Conservation (phyloP, 2,329 filamentous ascomycete genomes). For the Trichoderma aggressivum region DNA sequence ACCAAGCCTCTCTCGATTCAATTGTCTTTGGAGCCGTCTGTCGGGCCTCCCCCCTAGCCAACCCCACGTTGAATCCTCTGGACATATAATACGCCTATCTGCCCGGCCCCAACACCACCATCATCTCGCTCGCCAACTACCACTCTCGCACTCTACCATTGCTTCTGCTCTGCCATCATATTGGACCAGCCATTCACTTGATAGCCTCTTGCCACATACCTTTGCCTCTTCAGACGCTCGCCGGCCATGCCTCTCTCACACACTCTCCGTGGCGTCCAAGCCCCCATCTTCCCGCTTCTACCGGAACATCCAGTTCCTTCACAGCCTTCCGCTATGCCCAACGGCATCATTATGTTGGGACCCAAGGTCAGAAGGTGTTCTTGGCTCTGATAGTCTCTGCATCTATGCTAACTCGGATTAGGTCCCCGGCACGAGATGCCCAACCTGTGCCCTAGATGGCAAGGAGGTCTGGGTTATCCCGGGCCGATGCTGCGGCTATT, state of each 20-base stretch:
- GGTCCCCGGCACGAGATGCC: conserved; percentile 51
- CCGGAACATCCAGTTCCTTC: background rate
- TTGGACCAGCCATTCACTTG: background rate
- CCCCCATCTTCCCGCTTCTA: background rate
- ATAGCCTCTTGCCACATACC: background rate
- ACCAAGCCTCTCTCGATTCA: conserved; percentile 16
- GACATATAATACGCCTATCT: conserved; percentile 10
- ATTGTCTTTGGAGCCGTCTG: conserved; percentile 7
- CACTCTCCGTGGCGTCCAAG: background rate
- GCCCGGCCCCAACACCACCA: conserved; percentile 1
- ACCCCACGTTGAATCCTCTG: conserved; percentile 13
- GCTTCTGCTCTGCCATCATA: background rate
- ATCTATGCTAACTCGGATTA: conserved; percentile 19
- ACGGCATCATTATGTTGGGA: conserved; percentile 16
- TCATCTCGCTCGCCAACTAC: background rate
- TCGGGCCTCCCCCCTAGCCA: background rate
- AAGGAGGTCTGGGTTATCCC: conserved; percentile 56
- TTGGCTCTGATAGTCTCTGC: background rate
- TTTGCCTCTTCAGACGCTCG: background rate
- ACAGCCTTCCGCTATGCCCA: background rate
- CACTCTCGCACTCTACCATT: background rate
- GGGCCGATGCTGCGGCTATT: conserved; percentile 49
- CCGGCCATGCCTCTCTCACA: conserved; percentile 14
- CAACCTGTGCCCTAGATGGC: conserved; percentile 47
- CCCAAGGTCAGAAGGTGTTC: conserved; percentile 18